Base-by-base conservation (phyloP, 2,329 filamentous ascomycete genomes). In the Hypoxylon sp. region DNA sequence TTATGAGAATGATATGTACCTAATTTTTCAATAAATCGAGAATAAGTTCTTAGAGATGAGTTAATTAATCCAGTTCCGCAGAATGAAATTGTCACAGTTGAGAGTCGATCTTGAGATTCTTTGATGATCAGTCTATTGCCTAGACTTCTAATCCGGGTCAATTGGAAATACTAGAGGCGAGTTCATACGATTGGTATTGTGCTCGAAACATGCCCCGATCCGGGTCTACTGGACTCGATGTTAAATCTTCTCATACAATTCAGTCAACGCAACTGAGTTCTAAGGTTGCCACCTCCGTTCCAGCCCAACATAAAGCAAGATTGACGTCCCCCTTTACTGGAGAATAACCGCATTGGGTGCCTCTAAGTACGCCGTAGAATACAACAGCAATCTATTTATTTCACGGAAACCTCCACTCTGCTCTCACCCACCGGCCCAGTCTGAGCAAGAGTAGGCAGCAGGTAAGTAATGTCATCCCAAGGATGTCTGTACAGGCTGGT, bases 401-500 rank as follows among this genome's bases (percentile, higher is more conserved):
- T 86, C 80, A 90, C 88, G 75, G 75, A 74, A 67, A 97, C 94
- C 86, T 97, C 94, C 66, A 97, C 94, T 85, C 94, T 90, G 74
- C 92, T 92, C 84, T 96, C 93, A 74, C 92, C 93, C 67, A 89
- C 87, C 65, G 89, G 87, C 70, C 89, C 89, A 65, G 87, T 87
- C 79, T 91, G 87, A 75, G 87, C 85, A 69, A 97, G 85, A 82
- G 87, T 92, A 77, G 94, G 94, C 74, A 97, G 90, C 74, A 97
- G 88, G 84, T 97, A 97, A 73, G 94, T 97, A 79, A 97, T 97
- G 81, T 97, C 94, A 80, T 97, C 96, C 96, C 96, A 98, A 79
- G 96, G 96, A 89, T 97, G 94, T 81, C 96, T 92, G 92, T 99
- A 99, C 72, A 99, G 90, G 81, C 96, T 96, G 78, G 96, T 99